A percentile compares a stretch with the other conserved stretches of the same genome.
Evolutionary conservation across 805 yeast genomes (phyloP).

Genomic region (Ogataea methanolica): DNA sequence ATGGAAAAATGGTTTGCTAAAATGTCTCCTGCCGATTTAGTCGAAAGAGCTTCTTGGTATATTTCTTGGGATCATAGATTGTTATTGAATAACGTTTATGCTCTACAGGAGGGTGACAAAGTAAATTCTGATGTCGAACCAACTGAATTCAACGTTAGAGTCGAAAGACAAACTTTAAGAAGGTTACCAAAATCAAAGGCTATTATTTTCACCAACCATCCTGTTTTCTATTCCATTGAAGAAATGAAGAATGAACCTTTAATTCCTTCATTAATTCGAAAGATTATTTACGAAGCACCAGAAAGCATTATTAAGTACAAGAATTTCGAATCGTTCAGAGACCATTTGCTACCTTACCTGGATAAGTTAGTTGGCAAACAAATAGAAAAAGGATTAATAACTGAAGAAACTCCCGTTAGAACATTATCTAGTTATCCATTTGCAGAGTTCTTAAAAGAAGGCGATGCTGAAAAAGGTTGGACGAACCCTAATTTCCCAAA

Average conservation of each 20-base stretch:
- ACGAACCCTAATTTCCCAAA: conserved; percentile 27
- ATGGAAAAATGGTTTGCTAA: conserved; percentile 72
- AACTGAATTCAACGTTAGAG: conserved; percentile 58
- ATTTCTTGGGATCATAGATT: conserved; percentile 70
- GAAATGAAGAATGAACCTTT: conserved; percentile 80
- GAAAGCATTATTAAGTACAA: conserved; percentile 62
- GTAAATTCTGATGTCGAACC: conserved; percentile 42
- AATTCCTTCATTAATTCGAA: conserved; percentile 60
- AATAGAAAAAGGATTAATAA: conserved; percentile 49
- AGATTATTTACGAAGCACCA: conserved; percentile 63
- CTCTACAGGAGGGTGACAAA: conserved; percentile 40
- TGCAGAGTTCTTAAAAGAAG: conserved; percentile 44
- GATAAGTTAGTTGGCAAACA: conserved; percentile 56
- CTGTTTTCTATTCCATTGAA: conserved; percentile 71
- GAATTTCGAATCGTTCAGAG: conserved; percentile 53
- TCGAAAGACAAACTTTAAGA: conserved; percentile 68
- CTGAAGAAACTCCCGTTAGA: conserved; percentile 50
- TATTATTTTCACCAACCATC: conserved; percentile 71
- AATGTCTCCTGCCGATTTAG: conserved; percentile 57
- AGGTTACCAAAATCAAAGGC: conserved; percentile 62
- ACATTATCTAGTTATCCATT: conserved; percentile 62
- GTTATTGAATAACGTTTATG: conserved; percentile 51
- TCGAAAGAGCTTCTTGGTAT: conserved; percentile 74
- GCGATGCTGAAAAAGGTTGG: conserved; percentile 39
- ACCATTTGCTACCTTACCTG: conserved; percentile 54